Percentiles rank a stretch among this genome's conserved stretches.
These are phyloP conservation scores for Rhodotorula sp. DNA, from an alignment of 1,284 basidiomycete species.

Conservation along the genomic window DNA sequence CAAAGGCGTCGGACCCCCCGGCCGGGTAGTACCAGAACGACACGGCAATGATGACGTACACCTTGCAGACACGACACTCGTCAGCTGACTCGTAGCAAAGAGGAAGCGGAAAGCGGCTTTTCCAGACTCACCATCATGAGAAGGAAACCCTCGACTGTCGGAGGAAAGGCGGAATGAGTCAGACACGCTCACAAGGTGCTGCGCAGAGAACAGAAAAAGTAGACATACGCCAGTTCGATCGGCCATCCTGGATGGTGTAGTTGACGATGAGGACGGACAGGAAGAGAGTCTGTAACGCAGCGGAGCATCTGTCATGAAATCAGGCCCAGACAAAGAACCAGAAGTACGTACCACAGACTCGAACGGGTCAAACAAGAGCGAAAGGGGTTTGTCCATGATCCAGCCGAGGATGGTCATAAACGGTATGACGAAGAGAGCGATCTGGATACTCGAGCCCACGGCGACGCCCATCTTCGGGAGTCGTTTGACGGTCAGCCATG, in stretches of 20 bases:
- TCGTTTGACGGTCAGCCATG: not conserved
- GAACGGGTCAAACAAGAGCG: constrained; percentile 60
- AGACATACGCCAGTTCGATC: constrained; percentile 33
- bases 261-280: constrained; percentile 42
- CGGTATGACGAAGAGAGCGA: constrained; percentile 76
- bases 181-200: not conserved
- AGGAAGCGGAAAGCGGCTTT: not conserved
- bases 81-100: too few relatives aligned
- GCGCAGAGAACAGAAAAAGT: not conserved
- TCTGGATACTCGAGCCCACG: constrained; percentile 89
- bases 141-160: constrained; percentile 41
- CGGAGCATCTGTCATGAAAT: too few relatives aligned
- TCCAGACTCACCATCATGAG: constrained; percentile 23
- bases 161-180: not conserved
- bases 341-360: constrained; percentile 59
- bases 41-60: constrained; percentile 53
- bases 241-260: constrained; percentile 33
- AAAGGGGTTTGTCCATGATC: constrained; percentile 51
- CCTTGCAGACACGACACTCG: constrained; percentile 24
- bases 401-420: constrained; percentile 59
- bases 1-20: constrained; percentile 10
- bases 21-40: constrained; percentile 39
- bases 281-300: constrained; percentile 34
- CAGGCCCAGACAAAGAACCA: constrained; percentile 26
- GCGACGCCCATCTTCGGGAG: constrained; percentile 70